These are phyloP conservation scores for Pseudomonodictys pantanalensis DNA, from an alignment of 495 filamentous ascomycete species.

Conservation along the genomic window DNA sequence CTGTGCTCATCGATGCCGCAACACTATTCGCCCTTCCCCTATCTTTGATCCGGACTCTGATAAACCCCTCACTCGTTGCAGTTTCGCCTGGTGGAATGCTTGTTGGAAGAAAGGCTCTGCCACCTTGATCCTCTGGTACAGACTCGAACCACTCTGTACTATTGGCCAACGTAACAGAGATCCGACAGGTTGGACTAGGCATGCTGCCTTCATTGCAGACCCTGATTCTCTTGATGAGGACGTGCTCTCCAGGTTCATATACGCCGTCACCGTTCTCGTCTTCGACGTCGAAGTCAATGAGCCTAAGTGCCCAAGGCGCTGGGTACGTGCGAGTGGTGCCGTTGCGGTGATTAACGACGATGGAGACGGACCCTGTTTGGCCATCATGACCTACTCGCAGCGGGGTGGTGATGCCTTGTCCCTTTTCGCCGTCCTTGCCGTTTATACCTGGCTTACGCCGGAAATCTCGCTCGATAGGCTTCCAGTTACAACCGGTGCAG, in stretches of 20 bases:
- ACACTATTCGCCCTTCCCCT: neutral
- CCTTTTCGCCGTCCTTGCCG: neutral
- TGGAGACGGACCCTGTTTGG: neutral
- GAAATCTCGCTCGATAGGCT: neutral
- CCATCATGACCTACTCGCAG: neutral
- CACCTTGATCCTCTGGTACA: neutral
- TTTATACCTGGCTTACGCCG: neutral
- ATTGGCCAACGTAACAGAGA: neutral
- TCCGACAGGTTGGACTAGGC: neutral
- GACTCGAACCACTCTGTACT: neutral
- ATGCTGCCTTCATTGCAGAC: constrained; percentile 1
- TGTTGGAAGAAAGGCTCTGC: neutral
- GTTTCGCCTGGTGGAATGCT: neutral
- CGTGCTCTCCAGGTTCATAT: constrained; percentile 9
- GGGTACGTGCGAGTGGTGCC: neutral
- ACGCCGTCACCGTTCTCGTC: constrained; percentile 11
- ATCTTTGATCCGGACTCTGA: neutral
- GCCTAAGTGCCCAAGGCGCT: neutral
- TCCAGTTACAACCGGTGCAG: neutral
- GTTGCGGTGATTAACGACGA: neutral
- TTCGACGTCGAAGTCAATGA: constrained; percentile 7
- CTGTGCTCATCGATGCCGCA: neutral
- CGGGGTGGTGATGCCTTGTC: neutral
- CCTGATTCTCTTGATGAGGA: constrained; percentile 1
- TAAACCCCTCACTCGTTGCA: neutral